Percentiles rank a stretch among this genome's conserved stretches.
These are phyloP conservation scores for Salix caprea DNA, from an alignment of 345 rosid species.

Conservation along the genomic window DNA sequence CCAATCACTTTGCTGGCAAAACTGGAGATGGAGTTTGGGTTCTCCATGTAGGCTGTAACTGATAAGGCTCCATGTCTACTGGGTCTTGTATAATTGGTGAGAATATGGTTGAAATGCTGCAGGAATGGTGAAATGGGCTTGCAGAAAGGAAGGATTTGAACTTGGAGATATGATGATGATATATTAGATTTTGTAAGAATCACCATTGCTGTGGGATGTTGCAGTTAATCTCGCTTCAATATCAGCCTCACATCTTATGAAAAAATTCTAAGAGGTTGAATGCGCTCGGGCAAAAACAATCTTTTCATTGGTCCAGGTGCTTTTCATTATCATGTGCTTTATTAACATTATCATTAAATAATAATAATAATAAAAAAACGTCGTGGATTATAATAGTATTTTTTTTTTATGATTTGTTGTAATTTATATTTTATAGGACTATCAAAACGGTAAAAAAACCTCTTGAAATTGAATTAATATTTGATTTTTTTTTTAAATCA, in stretches of 20 bases:
- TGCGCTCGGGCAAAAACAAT: too few relatives aligned
- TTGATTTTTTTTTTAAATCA: too few relatives aligned
- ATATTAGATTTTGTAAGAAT: constrained; percentile 31
- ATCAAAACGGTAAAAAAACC: too few relatives aligned
- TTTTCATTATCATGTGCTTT: too few relatives aligned
- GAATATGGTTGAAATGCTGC: constrained; percentile 16
- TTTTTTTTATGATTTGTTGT: too few relatives aligned
- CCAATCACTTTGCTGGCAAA: constrained; percentile 77
- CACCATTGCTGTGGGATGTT: constrained; percentile 39
- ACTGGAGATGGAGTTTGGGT: constrained; percentile 59
- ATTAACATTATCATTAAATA: too few relatives aligned
- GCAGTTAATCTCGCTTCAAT: constrained; percentile 3
- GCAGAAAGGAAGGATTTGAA: constrained; percentile 37
- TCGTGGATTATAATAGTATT: too few relatives aligned
- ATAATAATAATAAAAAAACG: too few relatives aligned
- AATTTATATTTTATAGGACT: too few relatives aligned
- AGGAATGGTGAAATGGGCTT: constrained; percentile 54
- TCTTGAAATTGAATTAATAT: too few relatives aligned
- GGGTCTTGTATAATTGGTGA: constrained; percentile 10
- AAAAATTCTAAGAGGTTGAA: too few relatives aligned
- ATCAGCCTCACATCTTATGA: not conserved
- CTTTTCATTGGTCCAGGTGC: too few relatives aligned
- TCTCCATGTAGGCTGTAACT: constrained; percentile 71
- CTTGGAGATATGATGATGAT: constrained; percentile 12
- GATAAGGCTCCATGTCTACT: constrained; percentile 31